Evolutionary conservation across 441 rosid species (phyloP).

Genomic region (Pelargonium fulgidum): DNA sequence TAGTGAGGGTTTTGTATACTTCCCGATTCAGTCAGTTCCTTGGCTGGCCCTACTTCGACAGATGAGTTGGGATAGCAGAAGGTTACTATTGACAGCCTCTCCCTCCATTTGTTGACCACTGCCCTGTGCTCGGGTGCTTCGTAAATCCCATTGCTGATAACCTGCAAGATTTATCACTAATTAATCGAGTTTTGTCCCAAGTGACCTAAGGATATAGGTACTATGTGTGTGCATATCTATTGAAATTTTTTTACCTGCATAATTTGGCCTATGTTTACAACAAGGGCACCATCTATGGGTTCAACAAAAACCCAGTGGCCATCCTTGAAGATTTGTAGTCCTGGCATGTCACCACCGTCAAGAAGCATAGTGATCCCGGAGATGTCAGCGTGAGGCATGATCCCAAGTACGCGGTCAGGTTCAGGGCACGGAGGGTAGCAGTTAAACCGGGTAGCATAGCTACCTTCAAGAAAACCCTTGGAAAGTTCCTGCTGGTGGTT

Average conservation of each 20-base stretch:
- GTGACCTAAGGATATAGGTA: background rate
- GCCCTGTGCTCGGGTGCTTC: conserved; percentile 32
- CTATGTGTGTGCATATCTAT: background rate
- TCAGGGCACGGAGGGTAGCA: conserved; percentile 34
- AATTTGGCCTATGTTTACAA: conserved; percentile 32
- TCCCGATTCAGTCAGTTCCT: conserved; percentile 21
- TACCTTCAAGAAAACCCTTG: conserved; percentile 24
- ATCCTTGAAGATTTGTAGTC: conserved; percentile 34
- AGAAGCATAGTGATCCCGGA: conserved; percentile 30
- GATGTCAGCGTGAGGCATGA: conserved; percentile 28
- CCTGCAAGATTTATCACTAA: conserved; percentile 19
- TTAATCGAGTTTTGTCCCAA: background rate
- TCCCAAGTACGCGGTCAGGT: conserved; percentile 28
- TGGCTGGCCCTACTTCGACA: conserved; percentile 25
- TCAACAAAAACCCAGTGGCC: conserved; percentile 24
- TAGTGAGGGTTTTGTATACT: conserved; percentile 28
- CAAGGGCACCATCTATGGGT: conserved; percentile 30
- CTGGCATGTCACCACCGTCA: conserved; percentile 26
- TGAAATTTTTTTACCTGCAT: conserved; percentile 20
- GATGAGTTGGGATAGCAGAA: conserved; percentile 31
- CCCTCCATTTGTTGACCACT: conserved; percentile 29
- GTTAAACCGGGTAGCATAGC: conserved; percentile 27
- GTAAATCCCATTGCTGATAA: conserved; percentile 35
- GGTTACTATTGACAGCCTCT: conserved; percentile 28
- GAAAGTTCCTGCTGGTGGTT: conserved; percentile 15